Evolutionary conservation across 148 eudicot genomes (phyloP).

Genomic region (Camellia lanceoleosa): DNA sequence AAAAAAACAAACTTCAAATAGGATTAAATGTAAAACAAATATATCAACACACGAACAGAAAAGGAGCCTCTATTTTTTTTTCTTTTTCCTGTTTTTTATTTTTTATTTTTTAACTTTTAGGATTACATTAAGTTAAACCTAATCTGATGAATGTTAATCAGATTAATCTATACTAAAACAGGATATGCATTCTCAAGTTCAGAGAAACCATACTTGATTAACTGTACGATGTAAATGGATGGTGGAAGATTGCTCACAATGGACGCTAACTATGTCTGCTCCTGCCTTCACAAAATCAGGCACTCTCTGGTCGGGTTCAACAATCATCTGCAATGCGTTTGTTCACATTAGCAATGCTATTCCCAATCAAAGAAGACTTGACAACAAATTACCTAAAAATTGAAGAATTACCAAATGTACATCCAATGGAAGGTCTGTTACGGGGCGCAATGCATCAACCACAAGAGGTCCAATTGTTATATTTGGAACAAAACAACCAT

Average conservation of each 20-base stretch:
- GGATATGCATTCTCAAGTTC: neutral
- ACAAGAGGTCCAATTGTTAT: slow-evolving; percentile 96
- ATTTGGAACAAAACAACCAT: slow-evolving; percentile 97
- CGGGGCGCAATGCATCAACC: slow-evolving; percentile 94
- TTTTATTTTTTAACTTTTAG: too few relatives aligned
- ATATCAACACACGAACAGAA: neutral
- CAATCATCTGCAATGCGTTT: too few relatives aligned
- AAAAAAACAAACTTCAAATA: neutral
- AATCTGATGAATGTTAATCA: neutral
- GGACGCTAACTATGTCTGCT: slow-evolving; percentile 12
- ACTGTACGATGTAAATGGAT: slow-evolving; percentile 95
- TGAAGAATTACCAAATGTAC: too few relatives aligned
- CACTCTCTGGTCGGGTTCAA: too few relatives aligned
- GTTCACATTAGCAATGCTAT: too few relatives aligned
- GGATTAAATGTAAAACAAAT: neutral
- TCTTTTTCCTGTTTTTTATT: neutral
- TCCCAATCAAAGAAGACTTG: too few relatives aligned
- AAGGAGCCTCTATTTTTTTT: neutral
- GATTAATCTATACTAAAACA: neutral
- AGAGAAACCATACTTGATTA: slow-evolving; percentile 53
- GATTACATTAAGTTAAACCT: too few relatives aligned
- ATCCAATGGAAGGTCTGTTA: slow-evolving; percentile 58
- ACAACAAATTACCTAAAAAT: neutral
- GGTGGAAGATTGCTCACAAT: slow-evolving; percentile 95
- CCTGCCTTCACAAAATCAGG: too few relatives aligned